Evolutionary conservation across 2,329 filamentous ascomycete genomes (phyloP).

Genomic region (Domatiomyces globalis): DNA sequence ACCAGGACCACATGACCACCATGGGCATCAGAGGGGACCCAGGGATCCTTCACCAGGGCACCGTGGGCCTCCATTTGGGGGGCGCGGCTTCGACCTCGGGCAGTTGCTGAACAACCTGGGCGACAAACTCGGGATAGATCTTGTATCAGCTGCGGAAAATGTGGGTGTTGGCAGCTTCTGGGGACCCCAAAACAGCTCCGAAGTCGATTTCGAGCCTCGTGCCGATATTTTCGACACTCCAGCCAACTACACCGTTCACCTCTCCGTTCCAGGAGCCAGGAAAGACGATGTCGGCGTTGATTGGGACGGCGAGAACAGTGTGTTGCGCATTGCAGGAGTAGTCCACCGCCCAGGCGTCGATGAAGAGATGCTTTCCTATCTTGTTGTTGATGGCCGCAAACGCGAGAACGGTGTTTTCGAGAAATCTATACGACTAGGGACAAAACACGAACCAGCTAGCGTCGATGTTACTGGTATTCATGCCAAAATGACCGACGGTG

Average conservation of each 20-base stretch:
- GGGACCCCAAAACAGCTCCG: constrained; percentile 8
- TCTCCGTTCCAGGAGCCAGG: constrained; percentile 61
- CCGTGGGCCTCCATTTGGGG: background rate
- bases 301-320: constrained; percentile 56
- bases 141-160: constrained; percentile 15
- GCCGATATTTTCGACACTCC: constrained; percentile 59
- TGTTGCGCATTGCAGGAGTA: constrained; percentile 56
- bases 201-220: constrained; percentile 26
- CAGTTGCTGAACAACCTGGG: constrained; percentile 21
- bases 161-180: constrained; percentile 14
- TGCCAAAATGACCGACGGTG: constrained; percentile 65
- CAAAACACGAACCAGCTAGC: constrained; percentile 39
- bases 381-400: constrained; percentile 57
- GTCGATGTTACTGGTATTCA: constrained; percentile 55
- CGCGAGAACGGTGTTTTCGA: constrained; percentile 62
- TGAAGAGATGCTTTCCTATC: constrained; percentile 51
- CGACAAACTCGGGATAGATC: constrained; percentile 21
- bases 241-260: constrained; percentile 52
- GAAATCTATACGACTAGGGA: constrained; percentile 48
- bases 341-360: constrained; percentile 57
- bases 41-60: constrained; percentile 1
- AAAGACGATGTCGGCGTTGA: constrained; percentile 65
- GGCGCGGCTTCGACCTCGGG: constrained; percentile 13
- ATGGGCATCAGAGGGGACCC: background rate
- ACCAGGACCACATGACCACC: background rate